These are phyloP conservation scores for Brassica nigra DNA, from an alignment of 345 rosid species.

Conservation along the genomic window DNA sequence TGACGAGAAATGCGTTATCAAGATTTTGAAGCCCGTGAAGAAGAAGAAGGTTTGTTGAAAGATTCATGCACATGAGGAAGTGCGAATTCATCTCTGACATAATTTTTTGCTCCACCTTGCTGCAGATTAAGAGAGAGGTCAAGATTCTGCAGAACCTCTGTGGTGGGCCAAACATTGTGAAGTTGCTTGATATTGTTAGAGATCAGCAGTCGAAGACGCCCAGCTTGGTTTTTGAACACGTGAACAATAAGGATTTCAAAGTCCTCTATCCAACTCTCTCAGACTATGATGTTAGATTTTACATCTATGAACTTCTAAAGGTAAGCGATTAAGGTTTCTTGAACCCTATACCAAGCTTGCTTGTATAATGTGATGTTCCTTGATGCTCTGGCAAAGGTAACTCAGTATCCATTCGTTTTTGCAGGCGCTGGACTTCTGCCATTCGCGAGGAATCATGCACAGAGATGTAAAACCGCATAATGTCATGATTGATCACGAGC, in stretches of 20 bases:
- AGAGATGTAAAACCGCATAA: conserved; percentile 99
- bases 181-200: conserved; percentile 92
- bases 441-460: conserved; percentile 98
- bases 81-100: conserved; percentile 50
- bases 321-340: conserved; percentile 42
- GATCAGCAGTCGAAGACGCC: conserved; percentile 97
- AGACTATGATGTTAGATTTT: conserved; percentile 87
- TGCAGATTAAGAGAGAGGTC: conserved; percentile 97
- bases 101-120: not conserved
- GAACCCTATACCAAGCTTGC: not conserved
- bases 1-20: conserved; percentile 83
- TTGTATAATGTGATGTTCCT: not conserved
- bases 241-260: conserved; percentile 92
- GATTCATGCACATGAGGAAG: conserved; percentile 58
- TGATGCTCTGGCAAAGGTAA: not conserved
- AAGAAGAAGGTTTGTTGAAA: conserved; percentile 78
- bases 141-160: conserved; percentile 95
- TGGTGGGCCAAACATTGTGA: conserved; percentile 93
- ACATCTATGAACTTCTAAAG: conserved; percentile 87
- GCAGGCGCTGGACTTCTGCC: conserved; percentile 96
- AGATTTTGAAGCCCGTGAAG: conserved; percentile 97
- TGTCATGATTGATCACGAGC: conserved; percentile 99
- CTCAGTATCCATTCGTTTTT: not conserved
- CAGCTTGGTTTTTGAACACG: conserved; percentile 87
- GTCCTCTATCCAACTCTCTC: conserved; percentile 88